Percentiles rank a stretch among this genome's conserved stretches.
Conservation (phyloP, 2,329 filamentous ascomycete species). For the Cryphonectria radicalis region DNA sequence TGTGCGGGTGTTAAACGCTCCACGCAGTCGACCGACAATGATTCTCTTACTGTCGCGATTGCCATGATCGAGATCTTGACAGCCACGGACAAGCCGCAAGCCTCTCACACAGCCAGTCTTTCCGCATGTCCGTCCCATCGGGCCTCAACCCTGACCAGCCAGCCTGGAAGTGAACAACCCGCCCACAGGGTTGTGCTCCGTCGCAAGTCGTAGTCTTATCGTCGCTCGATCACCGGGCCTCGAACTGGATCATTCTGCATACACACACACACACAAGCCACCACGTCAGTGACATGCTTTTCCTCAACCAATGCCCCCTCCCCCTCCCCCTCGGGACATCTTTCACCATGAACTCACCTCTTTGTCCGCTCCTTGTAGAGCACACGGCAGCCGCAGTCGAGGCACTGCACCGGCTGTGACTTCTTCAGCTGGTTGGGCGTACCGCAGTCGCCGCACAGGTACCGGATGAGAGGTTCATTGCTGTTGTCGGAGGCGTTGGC, state of each 20-base stretch:
- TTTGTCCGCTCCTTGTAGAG: constrained; percentile 98
- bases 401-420: constrained; percentile 82
- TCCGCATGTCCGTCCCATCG: not conserved
- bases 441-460: constrained; percentile 85
- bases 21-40: not conserved
- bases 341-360: constrained; percentile 63
- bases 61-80: not conserved
- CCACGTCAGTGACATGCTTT: constrained; percentile 32
- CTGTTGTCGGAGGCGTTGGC: constrained; percentile 47
- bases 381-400: constrained; percentile 92
- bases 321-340: no score
- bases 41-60: not conserved
- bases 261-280: not conserved
- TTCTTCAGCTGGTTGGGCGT: constrained; percentile 75
- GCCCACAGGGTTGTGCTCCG: not conserved
- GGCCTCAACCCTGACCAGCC: not conserved
- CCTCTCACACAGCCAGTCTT: not conserved
- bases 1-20: not conserved
- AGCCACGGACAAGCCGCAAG: not conserved
- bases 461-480: constrained; percentile 64
- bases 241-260: constrained; percentile 94
- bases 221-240: constrained; percentile 70
- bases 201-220: not conserved
- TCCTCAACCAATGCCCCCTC: not conserved
- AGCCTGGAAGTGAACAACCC: not conserved